These are phyloP conservation scores for Cenchrus fungigraminus DNA, from an alignment of 176 grass and related monocot genomes.

Conservation along the genomic window DNA sequence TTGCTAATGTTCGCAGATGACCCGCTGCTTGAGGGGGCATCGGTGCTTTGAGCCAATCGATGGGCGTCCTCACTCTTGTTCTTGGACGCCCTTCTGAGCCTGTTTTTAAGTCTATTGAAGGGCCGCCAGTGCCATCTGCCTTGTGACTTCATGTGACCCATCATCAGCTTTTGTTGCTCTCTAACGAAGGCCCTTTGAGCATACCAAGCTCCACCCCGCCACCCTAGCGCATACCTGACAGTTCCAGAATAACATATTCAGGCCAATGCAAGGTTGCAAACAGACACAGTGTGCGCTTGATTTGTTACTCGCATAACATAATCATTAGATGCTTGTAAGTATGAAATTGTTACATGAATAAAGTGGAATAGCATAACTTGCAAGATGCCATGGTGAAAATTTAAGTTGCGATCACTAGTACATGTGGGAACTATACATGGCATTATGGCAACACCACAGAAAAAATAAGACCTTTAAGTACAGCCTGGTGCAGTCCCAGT, in stretches of 20 bases:
- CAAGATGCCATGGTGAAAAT: too few relatives aligned
- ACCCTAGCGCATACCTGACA: slow-evolving; percentile 75
- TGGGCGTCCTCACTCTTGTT: not conserved
- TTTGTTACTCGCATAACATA: not conserved
- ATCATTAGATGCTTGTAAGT: not conserved
- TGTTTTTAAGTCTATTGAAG: slow-evolving; percentile 43
- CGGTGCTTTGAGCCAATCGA: not conserved
- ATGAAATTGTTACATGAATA: not conserved
- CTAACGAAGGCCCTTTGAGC: slow-evolving; percentile 55
- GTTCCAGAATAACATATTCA: not conserved
- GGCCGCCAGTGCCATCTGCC: slow-evolving; percentile 63
- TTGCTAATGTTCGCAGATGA: not conserved
- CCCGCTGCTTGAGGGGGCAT: not conserved
- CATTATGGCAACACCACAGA: not conserved
- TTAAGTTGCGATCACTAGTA: too few relatives aligned
- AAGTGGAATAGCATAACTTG: too few relatives aligned
- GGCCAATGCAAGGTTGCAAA: not conserved
- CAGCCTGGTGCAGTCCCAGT: not conserved
- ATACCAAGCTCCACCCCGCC: slow-evolving; percentile 87
- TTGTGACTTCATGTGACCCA: slow-evolving; percentile 76
- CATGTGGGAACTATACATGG: too few relatives aligned
- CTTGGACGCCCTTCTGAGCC: slow-evolving; percentile 43
- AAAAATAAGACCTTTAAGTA: not conserved
- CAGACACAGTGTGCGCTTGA: too few relatives aligned
- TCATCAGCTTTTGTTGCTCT: slow-evolving; percentile 75